Conservation (phyloP, 1,139 yeast species). For the Candida glucosophila region DNA sequence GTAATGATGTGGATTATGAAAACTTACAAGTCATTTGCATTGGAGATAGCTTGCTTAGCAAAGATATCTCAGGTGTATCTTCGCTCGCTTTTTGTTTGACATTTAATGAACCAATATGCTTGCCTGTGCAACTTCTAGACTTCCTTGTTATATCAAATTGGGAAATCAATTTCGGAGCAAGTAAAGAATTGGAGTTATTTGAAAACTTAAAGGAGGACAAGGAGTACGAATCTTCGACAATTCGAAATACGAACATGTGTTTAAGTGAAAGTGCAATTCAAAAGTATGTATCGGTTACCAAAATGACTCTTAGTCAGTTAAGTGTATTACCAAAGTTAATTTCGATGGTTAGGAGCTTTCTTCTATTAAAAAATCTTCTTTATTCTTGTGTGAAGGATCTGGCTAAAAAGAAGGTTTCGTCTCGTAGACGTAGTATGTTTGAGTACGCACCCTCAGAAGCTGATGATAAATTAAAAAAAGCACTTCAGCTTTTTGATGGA, state of each 20-base stretch:
- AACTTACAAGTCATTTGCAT: no score
- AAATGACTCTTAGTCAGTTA: no score
- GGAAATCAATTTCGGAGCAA: slow-evolving; percentile 10
- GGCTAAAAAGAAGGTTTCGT: no score
- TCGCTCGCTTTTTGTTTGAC: slow-evolving; percentile 11
- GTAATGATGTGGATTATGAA: slow-evolving; percentile 1
- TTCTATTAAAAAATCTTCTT: no score
- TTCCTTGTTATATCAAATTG: slow-evolving; percentile 18
- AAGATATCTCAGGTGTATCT: slow-evolving; percentile 8
- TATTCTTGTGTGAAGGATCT: no score
- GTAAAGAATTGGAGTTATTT: no score
- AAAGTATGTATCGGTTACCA: not conserved
- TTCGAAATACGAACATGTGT: not conserved
- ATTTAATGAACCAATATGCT: slow-evolving; percentile 16
- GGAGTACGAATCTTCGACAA: slow-evolving; percentile 3
- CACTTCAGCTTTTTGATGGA: not conserved
- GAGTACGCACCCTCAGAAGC: no score
- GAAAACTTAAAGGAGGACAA: slow-evolving; percentile 14
- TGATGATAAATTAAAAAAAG: no score
- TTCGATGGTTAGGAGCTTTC: no score
- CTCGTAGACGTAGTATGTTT: no score
- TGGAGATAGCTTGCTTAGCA: not conserved
- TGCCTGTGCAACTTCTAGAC: slow-evolving; percentile 23
- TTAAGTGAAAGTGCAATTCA: not conserved
- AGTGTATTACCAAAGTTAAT: no score